These are phyloP conservation scores for Chrysoporthe deuterocubensis DNA, from an alignment of 2,329 filamentous ascomycete species.

Conservation along the genomic window DNA sequence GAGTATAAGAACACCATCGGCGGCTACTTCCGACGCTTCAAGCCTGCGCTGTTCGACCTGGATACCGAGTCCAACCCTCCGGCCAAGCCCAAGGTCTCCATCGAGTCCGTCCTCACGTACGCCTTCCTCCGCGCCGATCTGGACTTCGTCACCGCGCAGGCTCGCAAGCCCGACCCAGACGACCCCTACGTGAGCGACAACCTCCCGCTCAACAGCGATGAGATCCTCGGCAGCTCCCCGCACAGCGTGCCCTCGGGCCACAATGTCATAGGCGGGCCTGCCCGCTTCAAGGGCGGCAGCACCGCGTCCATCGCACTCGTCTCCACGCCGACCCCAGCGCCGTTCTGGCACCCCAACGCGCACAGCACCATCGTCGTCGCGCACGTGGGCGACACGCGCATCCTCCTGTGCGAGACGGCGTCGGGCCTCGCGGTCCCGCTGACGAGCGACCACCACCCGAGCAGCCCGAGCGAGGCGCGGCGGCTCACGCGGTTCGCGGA, in stretches of 20 bases:
- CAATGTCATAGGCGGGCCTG: constrained; percentile 69
- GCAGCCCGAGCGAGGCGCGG: constrained; percentile 80
- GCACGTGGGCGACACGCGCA: constrained; percentile 91
- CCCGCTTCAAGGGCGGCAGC: constrained; percentile 89
- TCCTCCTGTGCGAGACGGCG: constrained; percentile 84
- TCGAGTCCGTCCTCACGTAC: constrained; percentile 84
- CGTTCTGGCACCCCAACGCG: constrained; percentile 92
- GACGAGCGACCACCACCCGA: constrained; percentile 91
- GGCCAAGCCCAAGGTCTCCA: constrained; percentile 50
- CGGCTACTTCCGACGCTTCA: constrained; percentile 92
- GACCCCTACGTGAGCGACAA: constrained; percentile 73
- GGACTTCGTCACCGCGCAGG: constrained; percentile 91
- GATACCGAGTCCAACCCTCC: constrained; percentile 33
- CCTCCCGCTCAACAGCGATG: constrained; percentile 77
- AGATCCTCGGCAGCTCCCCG: constrained; percentile 71
- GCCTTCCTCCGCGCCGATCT: constrained; percentile 93
- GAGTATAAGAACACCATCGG: constrained; percentile 86
- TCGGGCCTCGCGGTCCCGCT: constrained; percentile 80
- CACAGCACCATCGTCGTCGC: constrained; percentile 83
- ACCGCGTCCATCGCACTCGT: constrained; percentile 90
- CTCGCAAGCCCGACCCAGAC: constrained; percentile 74
- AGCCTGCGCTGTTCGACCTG: constrained; percentile 72
- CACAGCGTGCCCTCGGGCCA: constrained; percentile 58
- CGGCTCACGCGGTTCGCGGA: constrained; percentile 82
- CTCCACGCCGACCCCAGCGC: constrained; percentile 86